Percentiles rank a stretch among this genome's conserved stretches.
Evolutionary conservation across 1,284 basidiomycete species (phyloP).

Genomic region (Trichosporon coremiiforme): DNA sequence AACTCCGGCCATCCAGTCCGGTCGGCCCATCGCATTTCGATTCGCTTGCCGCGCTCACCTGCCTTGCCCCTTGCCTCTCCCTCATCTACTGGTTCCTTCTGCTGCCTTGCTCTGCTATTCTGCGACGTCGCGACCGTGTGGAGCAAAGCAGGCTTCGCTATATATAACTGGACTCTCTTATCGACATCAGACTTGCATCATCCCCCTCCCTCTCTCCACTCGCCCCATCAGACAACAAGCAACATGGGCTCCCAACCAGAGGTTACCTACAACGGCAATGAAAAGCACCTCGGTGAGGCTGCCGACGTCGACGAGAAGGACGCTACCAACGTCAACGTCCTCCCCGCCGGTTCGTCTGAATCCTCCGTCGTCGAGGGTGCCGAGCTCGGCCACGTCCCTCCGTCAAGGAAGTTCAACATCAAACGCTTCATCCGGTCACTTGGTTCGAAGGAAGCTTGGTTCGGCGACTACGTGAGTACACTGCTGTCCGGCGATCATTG

Average conservation of each 20-base stretch:
- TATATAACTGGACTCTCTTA: background rate
- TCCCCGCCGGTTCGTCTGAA: constrained; percentile 16
- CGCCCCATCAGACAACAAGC: background rate
- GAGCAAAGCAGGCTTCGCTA: constrained; percentile 3
- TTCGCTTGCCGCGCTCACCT: constrained; percentile 10
- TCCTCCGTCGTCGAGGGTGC: background rate
- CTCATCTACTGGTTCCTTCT: background rate
- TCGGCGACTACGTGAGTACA: constrained; percentile 41
- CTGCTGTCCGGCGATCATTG: no score
- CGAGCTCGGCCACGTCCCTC: constrained; percentile 31
- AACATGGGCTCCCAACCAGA: background rate
- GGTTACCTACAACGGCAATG: background rate
- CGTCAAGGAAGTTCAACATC: constrained; percentile 17
- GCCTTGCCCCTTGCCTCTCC: background rate
- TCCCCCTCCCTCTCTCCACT: background rate
- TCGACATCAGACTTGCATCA: background rate
- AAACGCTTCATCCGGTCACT: constrained; percentile 27
- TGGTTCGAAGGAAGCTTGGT: constrained; percentile 37
- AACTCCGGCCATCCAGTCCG: background rate
- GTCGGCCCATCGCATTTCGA: constrained; percentile 8
- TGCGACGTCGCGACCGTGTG: background rate
- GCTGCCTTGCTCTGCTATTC: background rate
- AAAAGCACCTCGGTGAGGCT: background rate
- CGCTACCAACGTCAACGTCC: constrained; percentile 22
- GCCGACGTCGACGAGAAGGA: constrained; percentile 13